Percentiles rank a stretch among this genome's conserved stretches.
Evolutionary conservation across 306 rosid genomes (phyloP).

Genomic region (Vigna unguiculata): DNA sequence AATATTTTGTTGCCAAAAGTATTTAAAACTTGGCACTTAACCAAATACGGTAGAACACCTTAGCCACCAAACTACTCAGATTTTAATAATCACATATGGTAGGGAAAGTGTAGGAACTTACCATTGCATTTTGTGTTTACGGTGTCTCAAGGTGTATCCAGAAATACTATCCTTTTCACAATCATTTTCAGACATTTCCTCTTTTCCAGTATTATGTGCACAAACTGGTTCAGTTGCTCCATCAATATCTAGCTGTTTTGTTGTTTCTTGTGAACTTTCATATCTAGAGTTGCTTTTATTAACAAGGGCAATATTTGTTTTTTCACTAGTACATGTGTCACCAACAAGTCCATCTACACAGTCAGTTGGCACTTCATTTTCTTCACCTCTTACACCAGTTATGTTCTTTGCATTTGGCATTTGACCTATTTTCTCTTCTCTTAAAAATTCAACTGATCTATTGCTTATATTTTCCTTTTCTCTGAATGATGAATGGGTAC

Average conservation of each 20-base stretch:
- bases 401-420: slow-evolving; percentile 39
- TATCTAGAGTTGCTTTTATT: slow-evolving; percentile 41
- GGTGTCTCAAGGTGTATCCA: slow-evolving; percentile 45
- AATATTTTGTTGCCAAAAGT: slow-evolving; percentile 26
- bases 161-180: slow-evolving; percentile 40
- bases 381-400: slow-evolving; percentile 43
- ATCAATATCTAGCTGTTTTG: slow-evolving; percentile 38
- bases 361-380: slow-evolving; percentile 39
- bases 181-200: slow-evolving; percentile 45
- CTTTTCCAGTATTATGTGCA: slow-evolving; percentile 44
- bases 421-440: slow-evolving; percentile 44
- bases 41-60: slow-evolving; percentile 17
- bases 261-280: slow-evolving; percentile 39
- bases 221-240: slow-evolving; percentile 34
- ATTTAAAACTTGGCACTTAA: slow-evolving; percentile 20
- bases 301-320: slow-evolving; percentile 26
- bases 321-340: slow-evolving; percentile 40
- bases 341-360: slow-evolving; percentile 31
- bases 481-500: slow-evolving; percentile 35
- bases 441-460: slow-evolving; percentile 31
- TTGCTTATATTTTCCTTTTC: slow-evolving; percentile 43
- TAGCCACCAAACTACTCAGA: slow-evolving; percentile 25
- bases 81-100: background rate
- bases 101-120: slow-evolving; percentile 49
- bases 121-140: slow-evolving; percentile 35